Percentiles rank a stretch among this genome's conserved stretches.
phyloP scores from a whole-genome alignment of 1,284 basidiomycete genomes.

The Heterobasidion annosum region DNA sequence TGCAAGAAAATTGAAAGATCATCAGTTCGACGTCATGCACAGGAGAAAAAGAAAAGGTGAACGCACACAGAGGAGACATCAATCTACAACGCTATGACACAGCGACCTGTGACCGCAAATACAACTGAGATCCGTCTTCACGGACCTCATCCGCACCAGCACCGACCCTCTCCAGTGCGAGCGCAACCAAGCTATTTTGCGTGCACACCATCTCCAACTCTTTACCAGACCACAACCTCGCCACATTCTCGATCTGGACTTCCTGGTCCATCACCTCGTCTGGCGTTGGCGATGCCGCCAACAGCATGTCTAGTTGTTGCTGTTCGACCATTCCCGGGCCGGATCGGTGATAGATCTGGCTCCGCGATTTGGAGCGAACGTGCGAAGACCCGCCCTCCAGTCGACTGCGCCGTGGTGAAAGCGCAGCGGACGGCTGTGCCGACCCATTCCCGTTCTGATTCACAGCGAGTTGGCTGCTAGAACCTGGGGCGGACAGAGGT shows the following conservation, averaged over 20 bases:
- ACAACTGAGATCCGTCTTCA: background rate
- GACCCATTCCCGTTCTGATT: conserved; percentile 7
- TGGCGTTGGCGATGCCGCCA: conserved; percentile 16
- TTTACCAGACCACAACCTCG: conserved; percentile 53
- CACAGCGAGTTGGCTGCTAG: background rate
- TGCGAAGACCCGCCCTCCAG: conserved; percentile 21
- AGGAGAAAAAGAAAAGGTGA: background rate
- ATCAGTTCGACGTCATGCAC: background rate
- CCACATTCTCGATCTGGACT: conserved; percentile 29
- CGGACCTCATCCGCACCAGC: conserved; percentile 1
- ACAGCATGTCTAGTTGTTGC: conserved; percentile 28
- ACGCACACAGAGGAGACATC: background rate
- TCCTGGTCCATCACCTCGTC: conserved; percentile 21
- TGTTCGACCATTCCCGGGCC: conserved; percentile 52
- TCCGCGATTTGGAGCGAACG: conserved; percentile 60
- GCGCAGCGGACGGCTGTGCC: conserved; percentile 9
- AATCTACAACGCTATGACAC: background rate
- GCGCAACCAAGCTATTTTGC: conserved; percentile 62
- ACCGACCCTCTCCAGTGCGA: conserved; percentile 7
- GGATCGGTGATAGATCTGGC: conserved; percentile 52
- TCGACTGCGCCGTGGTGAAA: background rate
- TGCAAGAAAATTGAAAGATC: background rate
- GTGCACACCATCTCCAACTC: conserved; percentile 62
- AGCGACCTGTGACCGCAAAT: background rate
- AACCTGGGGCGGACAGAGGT: conserved; percentile 8